phyloP scores from a whole-genome alignment of 306 rosid genomes.

The Parietaria judaica region DNA sequence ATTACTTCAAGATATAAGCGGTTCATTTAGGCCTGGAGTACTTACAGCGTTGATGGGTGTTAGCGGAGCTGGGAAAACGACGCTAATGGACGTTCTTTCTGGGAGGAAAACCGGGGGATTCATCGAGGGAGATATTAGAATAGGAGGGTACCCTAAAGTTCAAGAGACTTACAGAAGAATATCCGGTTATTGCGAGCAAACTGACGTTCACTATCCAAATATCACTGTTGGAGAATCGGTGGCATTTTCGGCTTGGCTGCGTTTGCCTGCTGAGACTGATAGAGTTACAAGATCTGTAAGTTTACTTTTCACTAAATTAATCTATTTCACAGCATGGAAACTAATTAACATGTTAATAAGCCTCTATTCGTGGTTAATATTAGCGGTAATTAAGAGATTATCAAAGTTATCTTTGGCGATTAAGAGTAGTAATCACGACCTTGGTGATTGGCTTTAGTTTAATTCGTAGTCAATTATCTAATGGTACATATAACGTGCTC shows the following conservation, averaged over 20 bases:
- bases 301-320: background rate
- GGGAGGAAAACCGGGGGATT: constrained; percentile 55
- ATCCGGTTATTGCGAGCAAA: constrained; percentile 55
- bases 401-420: no score
- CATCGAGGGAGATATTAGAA: constrained; percentile 40
- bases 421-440: no score
- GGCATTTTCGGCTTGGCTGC: constrained; percentile 52
- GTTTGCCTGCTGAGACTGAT: constrained; percentile 37
- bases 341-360: no score
- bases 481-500: no score
- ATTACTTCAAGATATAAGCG: constrained; percentile 29
- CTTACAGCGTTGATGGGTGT: constrained; percentile 55
- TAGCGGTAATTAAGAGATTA: no score
- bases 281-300: constrained; percentile 19
- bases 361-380: no score
- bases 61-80: constrained; percentile 65
- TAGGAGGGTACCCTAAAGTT: constrained; percentile 48
- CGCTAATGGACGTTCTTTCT: constrained; percentile 58
- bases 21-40: constrained; percentile 44
- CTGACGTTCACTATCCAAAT: constrained; percentile 47
- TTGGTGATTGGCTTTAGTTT: no score
- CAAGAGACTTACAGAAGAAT: constrained; percentile 48
- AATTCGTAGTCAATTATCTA: no score
- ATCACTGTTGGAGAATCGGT: constrained; percentile 47
- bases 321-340: background rate